A percentile compares a stretch with the other conserved stretches of the same genome.
phyloP scores from a whole-genome alignment of 2,329 filamentous ascomycete genomes.

The Fusarium sp. region DNA sequence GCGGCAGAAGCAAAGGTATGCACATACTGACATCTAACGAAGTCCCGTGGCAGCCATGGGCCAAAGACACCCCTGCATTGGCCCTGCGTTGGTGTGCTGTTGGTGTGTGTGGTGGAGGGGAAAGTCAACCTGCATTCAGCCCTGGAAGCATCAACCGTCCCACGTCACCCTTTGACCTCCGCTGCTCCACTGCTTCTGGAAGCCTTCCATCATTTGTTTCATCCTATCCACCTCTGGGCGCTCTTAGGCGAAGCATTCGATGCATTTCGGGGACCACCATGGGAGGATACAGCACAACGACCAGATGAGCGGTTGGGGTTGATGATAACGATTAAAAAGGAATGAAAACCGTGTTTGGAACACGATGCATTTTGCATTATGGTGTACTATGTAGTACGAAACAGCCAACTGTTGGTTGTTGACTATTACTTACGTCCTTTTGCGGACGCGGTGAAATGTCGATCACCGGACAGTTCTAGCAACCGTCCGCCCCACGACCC shows the following conservation, averaged over 20 bases:
- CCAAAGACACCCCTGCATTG: slow-evolving; percentile 45
- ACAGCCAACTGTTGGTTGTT: not conserved
- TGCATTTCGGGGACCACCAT: slow-evolving; percentile 37
- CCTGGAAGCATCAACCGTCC: slow-evolving; percentile 33
- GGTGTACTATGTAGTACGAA: not conserved
- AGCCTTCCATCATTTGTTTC: slow-evolving; percentile 48
- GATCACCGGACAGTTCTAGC: slow-evolving; percentile 27
- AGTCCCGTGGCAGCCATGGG: slow-evolving; percentile 48
- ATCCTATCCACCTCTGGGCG: slow-evolving; percentile 43
- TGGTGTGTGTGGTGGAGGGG: slow-evolving; percentile 21
- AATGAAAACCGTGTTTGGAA: not conserved
- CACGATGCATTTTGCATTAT: not conserved
- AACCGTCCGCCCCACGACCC: slow-evolving; percentile 23
- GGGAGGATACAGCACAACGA: slow-evolving; percentile 32
- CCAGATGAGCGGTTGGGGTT: slow-evolving; percentile 38
- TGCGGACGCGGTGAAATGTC: slow-evolving; percentile 17
- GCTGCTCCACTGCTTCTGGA: slow-evolving; percentile 48
- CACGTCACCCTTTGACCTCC: slow-evolving; percentile 25
- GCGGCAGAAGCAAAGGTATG: slow-evolving; percentile 41
- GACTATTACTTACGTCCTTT: slow-evolving; percentile 6
- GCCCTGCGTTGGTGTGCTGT: slow-evolving; percentile 18
- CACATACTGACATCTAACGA: slow-evolving; percentile 34
- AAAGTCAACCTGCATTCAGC: slow-evolving; percentile 38
- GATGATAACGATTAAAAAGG: slow-evolving; percentile 12
- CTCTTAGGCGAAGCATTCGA: slow-evolving; percentile 25